Evolutionary conservation across 177 flowering plant species (phyloP).

Genomic region (Vitis hybrid): DNA sequence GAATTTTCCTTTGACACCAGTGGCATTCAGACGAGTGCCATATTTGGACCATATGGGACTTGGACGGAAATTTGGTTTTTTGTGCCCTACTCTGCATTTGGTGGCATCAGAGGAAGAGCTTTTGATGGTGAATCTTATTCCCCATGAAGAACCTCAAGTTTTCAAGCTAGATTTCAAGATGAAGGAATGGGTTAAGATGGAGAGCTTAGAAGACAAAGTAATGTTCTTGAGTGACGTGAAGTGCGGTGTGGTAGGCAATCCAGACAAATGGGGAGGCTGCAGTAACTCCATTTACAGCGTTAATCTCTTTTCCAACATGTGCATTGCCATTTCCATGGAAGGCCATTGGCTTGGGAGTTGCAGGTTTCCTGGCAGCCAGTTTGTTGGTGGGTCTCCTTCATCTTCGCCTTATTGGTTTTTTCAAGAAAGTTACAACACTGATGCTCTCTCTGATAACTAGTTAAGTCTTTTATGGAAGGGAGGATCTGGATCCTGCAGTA

Average conservation of each 20-base stretch:
- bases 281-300: conserved; percentile 8
- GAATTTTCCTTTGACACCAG: background rate
- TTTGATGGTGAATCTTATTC: background rate
- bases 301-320: background rate
- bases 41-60: too few species aligned
- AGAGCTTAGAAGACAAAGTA: conserved; percentile 9
- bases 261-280: conserved; percentile 5
- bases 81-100: background rate
- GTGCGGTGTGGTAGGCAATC: background rate
- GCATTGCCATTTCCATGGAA: conserved; percentile 1
- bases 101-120: conserved; percentile 7
- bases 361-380: background rate
- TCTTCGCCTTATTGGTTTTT: conserved; percentile 6
- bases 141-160: background rate
- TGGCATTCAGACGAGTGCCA: background rate
- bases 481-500: background rate
- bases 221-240: conserved; percentile 1
- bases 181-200: conserved; percentile 3
- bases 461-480: background rate
- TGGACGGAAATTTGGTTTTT: background rate
- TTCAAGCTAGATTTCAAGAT: conserved; percentile 6
- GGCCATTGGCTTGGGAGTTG: background rate
- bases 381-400: too few species aligned
- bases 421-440: background rate
- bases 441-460: background rate